Evolutionary conservation across 2,329 filamentous ascomycete species (phyloP), one percentile per base, ranked within the genome.

Genomic region (Aureobasidium sp.): DNA sequence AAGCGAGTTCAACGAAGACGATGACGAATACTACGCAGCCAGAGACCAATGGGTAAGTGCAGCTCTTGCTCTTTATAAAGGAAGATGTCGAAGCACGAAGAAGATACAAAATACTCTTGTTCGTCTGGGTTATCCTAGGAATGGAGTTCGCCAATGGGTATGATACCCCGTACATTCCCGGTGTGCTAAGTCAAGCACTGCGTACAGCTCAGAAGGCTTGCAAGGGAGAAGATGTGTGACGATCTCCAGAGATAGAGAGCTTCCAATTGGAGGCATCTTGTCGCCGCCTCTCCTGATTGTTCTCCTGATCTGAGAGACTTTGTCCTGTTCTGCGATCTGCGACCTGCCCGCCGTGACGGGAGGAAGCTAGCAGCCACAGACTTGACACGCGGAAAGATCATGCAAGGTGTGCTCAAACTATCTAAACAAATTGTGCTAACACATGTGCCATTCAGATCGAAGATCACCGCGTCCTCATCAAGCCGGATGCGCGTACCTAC

Each of bases 1-100:
- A 10, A 25, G 63, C n/a, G 62, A 63, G 13, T 53, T 62, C 3
- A 59, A 50, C 42, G 62, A 62, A 21, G 5, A 37, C 29, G 42
- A 27, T 15, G 29, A 53, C 54, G 37, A 53, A 58, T 41, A 11
- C 25, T 29, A 52, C 7, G 53, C 45, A 13, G 53, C 15, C 2
- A 29, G 9, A 4, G 53, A 45, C 16, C 39, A 57, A 47, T 57
- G 53, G 53, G 53, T 57, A 57, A 39, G 53, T 57, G 36, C 36
- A 54, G 37, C 29, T 16, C 11, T 54, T 5, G 52, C 52, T n/a
- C 16, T 54, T 0, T 54, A 42, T 44, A 37, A 34, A 32, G 52
- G 52, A 7, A 42, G 52, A 42, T 29, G 1, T 10, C 25, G 52
- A 8, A 21, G 5, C 36, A 21, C 52, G 8, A 32, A 13, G 27